Percentiles rank a stretch among this genome's conserved stretches.
phyloP scores from a whole-genome alignment of 257 asterid genomes.

The Nicotiana tabacum region DNA sequence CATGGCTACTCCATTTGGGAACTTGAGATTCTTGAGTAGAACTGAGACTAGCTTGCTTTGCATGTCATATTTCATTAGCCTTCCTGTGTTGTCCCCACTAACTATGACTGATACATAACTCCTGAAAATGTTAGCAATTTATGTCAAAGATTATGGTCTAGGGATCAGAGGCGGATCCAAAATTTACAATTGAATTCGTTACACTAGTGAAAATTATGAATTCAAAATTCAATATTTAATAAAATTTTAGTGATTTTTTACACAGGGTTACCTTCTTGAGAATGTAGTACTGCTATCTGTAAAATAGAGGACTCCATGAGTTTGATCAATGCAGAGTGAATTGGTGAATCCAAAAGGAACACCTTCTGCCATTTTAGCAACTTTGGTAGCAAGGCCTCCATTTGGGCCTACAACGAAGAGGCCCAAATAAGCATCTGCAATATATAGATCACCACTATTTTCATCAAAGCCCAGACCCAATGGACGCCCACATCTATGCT shows the following conservation, averaged over 20 bases:
- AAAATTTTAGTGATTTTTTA: background rate
- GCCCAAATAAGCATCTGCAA: constrained; percentile 79
- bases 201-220: too few species aligned
- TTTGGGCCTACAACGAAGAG: constrained; percentile 50
- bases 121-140: constrained; percentile 23
- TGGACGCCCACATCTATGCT: constrained; percentile 77
- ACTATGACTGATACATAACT: constrained; percentile 31
- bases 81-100: constrained; percentile 55
- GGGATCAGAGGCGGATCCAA: background rate
- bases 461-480: constrained; percentile 54
- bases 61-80: constrained; percentile 55
- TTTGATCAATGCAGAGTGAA: constrained; percentile 51
- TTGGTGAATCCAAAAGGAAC: constrained; percentile 48
- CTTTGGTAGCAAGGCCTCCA: constrained; percentile 52
- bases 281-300: constrained; percentile 65
- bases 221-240: background rate
- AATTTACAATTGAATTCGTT: background rate
- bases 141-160: background rate
- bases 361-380: constrained; percentile 33
- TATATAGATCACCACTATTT: constrained; percentile 46
- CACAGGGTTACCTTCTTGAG: constrained; percentile 44
- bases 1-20: constrained; percentile 78
- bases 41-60: constrained; percentile 26
- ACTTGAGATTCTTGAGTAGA: constrained; percentile 41
- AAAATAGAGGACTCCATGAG: constrained; percentile 45